Base-by-base conservation (phyloP, 306 rosid species). In the Rosa chinensis region DNA sequence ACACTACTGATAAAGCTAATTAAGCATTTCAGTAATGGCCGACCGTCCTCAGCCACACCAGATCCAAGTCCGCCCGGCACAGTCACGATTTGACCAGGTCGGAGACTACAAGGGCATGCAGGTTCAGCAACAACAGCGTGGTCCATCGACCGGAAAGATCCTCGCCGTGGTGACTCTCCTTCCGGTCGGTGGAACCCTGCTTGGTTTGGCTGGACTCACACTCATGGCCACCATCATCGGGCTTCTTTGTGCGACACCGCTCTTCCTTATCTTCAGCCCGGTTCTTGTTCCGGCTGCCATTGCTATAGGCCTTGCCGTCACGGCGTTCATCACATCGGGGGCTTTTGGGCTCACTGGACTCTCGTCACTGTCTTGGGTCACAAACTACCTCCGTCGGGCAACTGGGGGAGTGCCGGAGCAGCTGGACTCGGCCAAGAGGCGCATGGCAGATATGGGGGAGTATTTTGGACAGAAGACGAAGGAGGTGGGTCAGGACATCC, bases 401-500 rank as follows among this genome's bases (percentile, higher is more conserved):
- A 83, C 78, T 0, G 86, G 79, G 73, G 59, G 82, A 12, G 78
- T 81, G 79, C 90, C 93, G 0, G 89, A 82, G 52, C 86, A 84
- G 75, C 78, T 86, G 17, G 93, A 90, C 73, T 58, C 52, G 2
- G 88, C 88, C 1, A 89, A 88, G 85, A 82, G 84, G 56, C 83
- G 91, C 56, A 20, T 85, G 81, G 92, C 82, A 45, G 94, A 91
- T 23, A 53, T 74, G 86, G 93, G 87, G 0, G 85, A 61, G 6
- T 86, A 81, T 28, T 83, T 87, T 67, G 97, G 97, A 37, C 96
- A 90, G 89, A 96, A 95, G 90, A 88, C 93, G 0, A 91, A 91
- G 88, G 98, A 93, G 3, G 87, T 74, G 6, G 97, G 97, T 21
- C 97, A 91, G 42, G 97, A 91, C 44, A 83, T 89, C 18, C 92